A percentile compares a stretch with the other conserved stretches of the same genome.
Conservation (phyloP, 164 flowering plant genomes). For the Houttuynia cordata region DNA sequence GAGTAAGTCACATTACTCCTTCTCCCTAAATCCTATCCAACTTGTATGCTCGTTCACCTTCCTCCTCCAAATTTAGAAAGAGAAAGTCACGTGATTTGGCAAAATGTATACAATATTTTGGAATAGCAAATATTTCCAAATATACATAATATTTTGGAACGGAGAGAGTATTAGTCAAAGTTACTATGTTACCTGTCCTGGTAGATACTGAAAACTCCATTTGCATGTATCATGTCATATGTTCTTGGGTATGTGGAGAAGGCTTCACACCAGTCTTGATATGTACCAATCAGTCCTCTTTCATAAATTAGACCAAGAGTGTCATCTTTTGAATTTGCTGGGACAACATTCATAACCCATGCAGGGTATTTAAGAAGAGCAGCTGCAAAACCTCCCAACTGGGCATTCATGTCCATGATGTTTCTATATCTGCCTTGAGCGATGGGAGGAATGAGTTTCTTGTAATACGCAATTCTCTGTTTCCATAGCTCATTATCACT, state of each 20-base stretch:
- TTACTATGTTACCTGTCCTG: conserved; percentile 57
- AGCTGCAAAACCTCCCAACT: conserved; percentile 91
- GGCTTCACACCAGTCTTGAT: conserved; percentile 97
- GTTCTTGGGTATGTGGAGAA: conserved; percentile 97
- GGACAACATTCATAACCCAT: conserved; percentile 98
- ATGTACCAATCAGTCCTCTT: conserved; percentile 84
- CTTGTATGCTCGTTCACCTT: no score
- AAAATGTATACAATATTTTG: no score
- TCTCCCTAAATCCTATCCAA: no score
- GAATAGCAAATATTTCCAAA: no score
- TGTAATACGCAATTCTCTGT: conserved; percentile 54
- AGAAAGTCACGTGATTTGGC: no score
- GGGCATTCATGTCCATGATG: conserved; percentile 95
- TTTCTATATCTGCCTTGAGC: conserved; percentile 57
- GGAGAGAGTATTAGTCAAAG: no score
- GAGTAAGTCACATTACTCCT: no score
- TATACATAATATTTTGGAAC: no score
- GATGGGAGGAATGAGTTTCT: conserved; percentile 29
- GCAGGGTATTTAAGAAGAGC: conserved; percentile 59
- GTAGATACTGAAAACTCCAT: conserved; percentile 62
- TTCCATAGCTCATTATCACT: conserved; percentile 78
- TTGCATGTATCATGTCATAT: conserved; percentile 90
- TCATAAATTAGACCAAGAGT: conserved; percentile 81
- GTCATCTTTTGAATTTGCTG: conserved; percentile 50
- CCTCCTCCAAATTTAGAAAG: no score